These are phyloP conservation scores for Aspergillus sp. DNA, from an alignment of 2,329 filamentous ascomycete species.

Conservation along the genomic window DNA sequence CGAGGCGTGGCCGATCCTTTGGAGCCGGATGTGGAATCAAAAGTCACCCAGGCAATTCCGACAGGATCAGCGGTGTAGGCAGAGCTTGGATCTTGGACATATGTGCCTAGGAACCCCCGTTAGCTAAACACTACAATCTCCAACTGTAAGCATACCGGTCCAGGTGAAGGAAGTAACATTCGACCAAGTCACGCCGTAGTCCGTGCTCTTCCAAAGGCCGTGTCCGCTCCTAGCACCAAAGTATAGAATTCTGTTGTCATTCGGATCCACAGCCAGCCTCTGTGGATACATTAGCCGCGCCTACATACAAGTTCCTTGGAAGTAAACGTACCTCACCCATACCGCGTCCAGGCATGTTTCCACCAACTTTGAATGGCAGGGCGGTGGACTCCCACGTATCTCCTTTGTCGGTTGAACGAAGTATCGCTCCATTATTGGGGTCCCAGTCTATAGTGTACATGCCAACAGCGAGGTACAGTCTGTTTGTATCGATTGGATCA, in stretches of 20 bases:
- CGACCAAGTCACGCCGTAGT: conserved; percentile 53
- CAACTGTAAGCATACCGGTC: conserved; percentile 16
- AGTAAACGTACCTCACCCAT: conserved; percentile 48
- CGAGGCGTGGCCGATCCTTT: conserved; percentile 51
- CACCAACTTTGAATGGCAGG: conserved; percentile 59
- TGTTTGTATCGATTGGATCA: conserved; percentile 50
- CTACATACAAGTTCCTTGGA: not conserved
- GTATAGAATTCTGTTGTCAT: conserved; percentile 56
- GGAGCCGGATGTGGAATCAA: conserved; percentile 51
- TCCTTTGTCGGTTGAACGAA: conserved; percentile 54
- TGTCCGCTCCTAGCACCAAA: conserved; percentile 59
- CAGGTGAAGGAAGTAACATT: conserved; percentile 54
- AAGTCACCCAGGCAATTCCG: conserved; percentile 54
- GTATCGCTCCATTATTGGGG: conserved; percentile 54
- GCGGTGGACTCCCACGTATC: conserved; percentile 50
- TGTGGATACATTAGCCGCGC: not conserved
- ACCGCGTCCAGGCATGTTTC: conserved; percentile 61
- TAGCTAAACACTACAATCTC: not conserved
- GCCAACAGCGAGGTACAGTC: conserved; percentile 55
- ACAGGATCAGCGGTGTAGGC: conserved; percentile 46
- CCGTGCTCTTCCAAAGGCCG: conserved; percentile 58
- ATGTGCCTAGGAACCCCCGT: conserved; percentile 41
- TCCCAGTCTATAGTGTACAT: conserved; percentile 63
- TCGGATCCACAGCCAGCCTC: conserved; percentile 57
- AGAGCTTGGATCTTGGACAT: conserved; percentile 46